These are phyloP conservation scores for Candida coquimbonensis DNA, from an alignment of 805 yeast genomes.

Conservation along the genomic window DNA sequence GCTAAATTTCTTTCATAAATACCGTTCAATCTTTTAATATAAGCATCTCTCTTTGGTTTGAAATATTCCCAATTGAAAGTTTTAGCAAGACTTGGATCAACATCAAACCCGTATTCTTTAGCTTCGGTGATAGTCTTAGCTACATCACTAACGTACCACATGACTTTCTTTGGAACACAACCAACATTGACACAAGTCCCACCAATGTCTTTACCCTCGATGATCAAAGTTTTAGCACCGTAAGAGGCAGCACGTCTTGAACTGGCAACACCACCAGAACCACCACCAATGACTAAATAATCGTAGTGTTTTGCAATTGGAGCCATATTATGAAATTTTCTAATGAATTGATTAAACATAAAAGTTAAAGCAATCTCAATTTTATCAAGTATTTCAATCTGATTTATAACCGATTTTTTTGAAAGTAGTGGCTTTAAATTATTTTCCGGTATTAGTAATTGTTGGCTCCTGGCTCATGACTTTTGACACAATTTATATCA, in stretches of 20 bases:
- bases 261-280: constrained; percentile 98
- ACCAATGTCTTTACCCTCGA: constrained; percentile 81
- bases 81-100: constrained; percentile 43
- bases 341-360: constrained; percentile 8
- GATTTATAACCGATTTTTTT: background rate
- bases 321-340: constrained; percentile 40
- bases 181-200: constrained; percentile 99
- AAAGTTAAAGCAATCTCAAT: background rate
- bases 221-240: constrained; percentile 80
- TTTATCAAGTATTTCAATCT: no score
- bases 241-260: constrained; percentile 93
- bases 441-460: no score
- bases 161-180: constrained; percentile 96
- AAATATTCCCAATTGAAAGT: constrained; percentile 78
- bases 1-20: constrained; percentile 83
- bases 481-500: no score
- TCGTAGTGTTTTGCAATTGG: constrained; percentile 62
- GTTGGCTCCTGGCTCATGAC: no score
- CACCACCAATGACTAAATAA: constrained; percentile 95
- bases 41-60: constrained; percentile 89
- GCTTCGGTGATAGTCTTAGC: constrained; percentile 74
- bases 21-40: constrained; percentile 80
- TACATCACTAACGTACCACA: constrained; percentile 96
- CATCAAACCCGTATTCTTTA: constrained; percentile 72
- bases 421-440: no score